phyloP scores from a whole-genome alignment of 2,329 filamentous ascomycete genomes.

The Penicillium sp. region DNA sequence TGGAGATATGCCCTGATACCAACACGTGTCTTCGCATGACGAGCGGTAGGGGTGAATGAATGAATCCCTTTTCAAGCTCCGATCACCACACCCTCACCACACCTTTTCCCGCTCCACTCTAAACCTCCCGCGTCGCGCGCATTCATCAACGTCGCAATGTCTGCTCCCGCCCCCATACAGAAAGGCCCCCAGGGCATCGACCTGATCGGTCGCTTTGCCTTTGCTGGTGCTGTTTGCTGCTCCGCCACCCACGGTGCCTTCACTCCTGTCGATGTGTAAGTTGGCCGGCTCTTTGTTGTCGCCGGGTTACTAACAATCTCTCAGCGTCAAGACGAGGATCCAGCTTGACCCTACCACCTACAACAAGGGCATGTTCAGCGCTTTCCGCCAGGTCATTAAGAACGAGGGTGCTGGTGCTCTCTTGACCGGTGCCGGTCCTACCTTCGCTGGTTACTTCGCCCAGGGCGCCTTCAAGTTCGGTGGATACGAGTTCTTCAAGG shows the following conservation, averaged over 20 bases:
- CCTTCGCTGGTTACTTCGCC: slow-evolving; percentile 86
- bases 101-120: too few species aligned
- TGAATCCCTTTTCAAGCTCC: too few species aligned
- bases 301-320: neutral
- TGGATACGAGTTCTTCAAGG: slow-evolving; percentile 95
- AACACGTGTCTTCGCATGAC: too few species aligned
- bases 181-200: slow-evolving; percentile 46
- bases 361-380: slow-evolving; percentile 81
- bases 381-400: slow-evolving; percentile 77
- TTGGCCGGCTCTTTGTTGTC: slow-evolving; percentile 27
- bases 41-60: too few species aligned
- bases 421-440: slow-evolving; percentile 79
- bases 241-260: slow-evolving; percentile 94
- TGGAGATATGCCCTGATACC: too few species aligned
- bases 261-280: slow-evolving; percentile 99
- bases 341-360: slow-evolving; percentile 87
- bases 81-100: too few species aligned
- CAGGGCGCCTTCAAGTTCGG: slow-evolving; percentile 92
- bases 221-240: slow-evolving; percentile 96
- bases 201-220: slow-evolving; percentile 78
- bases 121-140: too few species aligned
- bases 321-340: slow-evolving; percentile 90
- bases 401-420: slow-evolving; percentile 83
- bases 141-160: too few species aligned
- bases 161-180: too few species aligned